A percentile compares a stretch with the other conserved stretches of the same genome.
phyloP scores from a whole-genome alignment of 192 early-diverging fungal species.

The Coemansia sp. region DNA sequence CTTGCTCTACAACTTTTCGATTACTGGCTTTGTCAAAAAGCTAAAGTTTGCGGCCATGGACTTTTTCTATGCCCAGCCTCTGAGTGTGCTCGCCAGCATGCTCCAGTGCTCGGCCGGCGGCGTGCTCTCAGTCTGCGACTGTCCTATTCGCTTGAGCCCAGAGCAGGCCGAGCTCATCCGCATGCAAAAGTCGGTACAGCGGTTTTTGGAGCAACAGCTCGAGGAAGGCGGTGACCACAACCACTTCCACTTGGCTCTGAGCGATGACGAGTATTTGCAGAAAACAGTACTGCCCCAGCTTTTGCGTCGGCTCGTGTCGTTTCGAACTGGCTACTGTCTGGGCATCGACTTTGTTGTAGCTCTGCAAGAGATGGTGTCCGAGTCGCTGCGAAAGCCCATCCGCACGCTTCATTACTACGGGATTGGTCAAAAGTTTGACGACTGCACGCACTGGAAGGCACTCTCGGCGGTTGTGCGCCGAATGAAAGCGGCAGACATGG shows the following conservation, averaged over 20 bases:
- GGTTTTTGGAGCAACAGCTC: constrained; percentile 53
- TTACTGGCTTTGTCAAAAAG: constrained; percentile 70
- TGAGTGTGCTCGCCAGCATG: constrained; percentile 66
- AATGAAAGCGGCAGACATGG: constrained; percentile 49
- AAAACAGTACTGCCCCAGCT: constrained; percentile 57
- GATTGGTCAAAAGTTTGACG: constrained; percentile 49
- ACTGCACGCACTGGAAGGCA: constrained; percentile 50
- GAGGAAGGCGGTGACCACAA: constrained; percentile 2
- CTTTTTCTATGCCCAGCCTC: constrained; percentile 83
- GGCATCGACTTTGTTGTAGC: constrained; percentile 62
- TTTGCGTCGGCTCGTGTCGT: constrained; percentile 53
- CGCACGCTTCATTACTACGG: constrained; percentile 70
- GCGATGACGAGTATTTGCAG: constrained; percentile 64
- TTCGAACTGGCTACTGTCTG: constrained; percentile 64
- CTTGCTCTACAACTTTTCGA: constrained; percentile 78
- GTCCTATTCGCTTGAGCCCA: constrained; percentile 38
- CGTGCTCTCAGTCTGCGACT: constrained; percentile 16
- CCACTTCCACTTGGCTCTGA: constrained; percentile 50
- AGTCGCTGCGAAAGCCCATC: constrained; percentile 58
- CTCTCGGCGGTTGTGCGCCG: constrained; percentile 43
- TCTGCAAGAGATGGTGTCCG: constrained; percentile 58
- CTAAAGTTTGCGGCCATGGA: constrained; percentile 87
- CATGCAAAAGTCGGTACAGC: constrained; percentile 71
- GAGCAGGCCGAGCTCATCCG: constrained; percentile 69
- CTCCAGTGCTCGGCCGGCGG: constrained; percentile 11